Evolutionary conservation across 208 protist genomes (phyloP).

Genomic region (Wallacemonas sp.): DNA sequence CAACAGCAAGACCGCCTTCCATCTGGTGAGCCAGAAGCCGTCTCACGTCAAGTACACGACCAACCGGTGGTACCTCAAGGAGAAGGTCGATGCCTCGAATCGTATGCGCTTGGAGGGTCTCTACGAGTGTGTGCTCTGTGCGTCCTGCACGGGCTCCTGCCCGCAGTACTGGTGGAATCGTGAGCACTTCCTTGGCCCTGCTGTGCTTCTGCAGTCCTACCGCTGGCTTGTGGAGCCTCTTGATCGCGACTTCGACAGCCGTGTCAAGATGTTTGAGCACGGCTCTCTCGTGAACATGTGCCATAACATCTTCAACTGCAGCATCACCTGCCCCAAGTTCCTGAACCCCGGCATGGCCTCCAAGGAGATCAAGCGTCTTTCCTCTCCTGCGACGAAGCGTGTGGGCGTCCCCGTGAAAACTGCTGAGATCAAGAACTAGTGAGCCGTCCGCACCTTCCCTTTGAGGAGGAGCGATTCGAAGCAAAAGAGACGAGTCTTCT

Average conservation of each 20-base stretch:
- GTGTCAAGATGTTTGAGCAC: slow-evolving; percentile 87
- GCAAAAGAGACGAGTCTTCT: too few species aligned
- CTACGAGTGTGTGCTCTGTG: slow-evolving; percentile 92
- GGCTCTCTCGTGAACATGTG: slow-evolving; percentile 87
- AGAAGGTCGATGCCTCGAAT: slow-evolving; percentile 85
- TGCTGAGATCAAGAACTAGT: slow-evolving; percentile 30
- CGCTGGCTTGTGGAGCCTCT: slow-evolving; percentile 90
- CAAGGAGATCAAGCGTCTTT: slow-evolving; percentile 89
- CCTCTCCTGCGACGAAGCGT: slow-evolving; percentile 55
- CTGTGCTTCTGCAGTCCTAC: slow-evolving; percentile 89
- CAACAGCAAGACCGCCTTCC: slow-evolving; percentile 84
- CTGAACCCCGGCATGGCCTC: slow-evolving; percentile 86
- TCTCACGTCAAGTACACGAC: slow-evolving; percentile 52
- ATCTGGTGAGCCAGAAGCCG: slow-evolving; percentile 54
- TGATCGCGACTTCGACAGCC: slow-evolving; percentile 83
- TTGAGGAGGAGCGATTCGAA: too few species aligned
- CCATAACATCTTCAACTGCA: slow-evolving; percentile 93
- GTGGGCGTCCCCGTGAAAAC: slow-evolving; percentile 48
- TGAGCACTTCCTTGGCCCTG: slow-evolving; percentile 88
- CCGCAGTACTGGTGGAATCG: slow-evolving; percentile 93
- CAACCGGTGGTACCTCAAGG: slow-evolving; percentile 90
- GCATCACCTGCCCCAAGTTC: slow-evolving; percentile 90
- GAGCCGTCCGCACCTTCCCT: too few species aligned
- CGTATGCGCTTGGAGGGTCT: slow-evolving; percentile 82
- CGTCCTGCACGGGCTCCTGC: slow-evolving; percentile 85